Evolutionary conservation across 495 filamentous ascomycete species (phyloP), one percentile per base, ranked within the genome.

Genomic region (Trichoderma asperelloides): DNA sequence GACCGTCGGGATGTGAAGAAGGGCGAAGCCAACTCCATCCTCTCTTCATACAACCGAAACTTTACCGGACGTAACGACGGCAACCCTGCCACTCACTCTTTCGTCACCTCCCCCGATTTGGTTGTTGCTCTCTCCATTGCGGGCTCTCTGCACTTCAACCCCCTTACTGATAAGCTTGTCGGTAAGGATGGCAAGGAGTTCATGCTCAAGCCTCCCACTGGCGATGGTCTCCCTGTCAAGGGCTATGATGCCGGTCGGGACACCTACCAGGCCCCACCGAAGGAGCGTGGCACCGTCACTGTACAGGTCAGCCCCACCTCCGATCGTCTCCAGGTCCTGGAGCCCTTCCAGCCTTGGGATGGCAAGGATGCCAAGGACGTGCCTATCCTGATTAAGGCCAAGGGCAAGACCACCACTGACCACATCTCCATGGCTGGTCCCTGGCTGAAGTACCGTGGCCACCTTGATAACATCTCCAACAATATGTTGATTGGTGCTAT

Each of bases 401-500:
- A 96, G 82, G 95, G 95, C 78, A 98, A 98, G 89, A 98, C 96
- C 69, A 98, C 95, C 68, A 98, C 95, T 70, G 95, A 98, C 74
- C 96, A 98, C 84, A 98, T 98, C 81, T 98, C 96, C 68, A 98
- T 94, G 91, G 95, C 95, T 75, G 95, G 95, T 70, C 95, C 95
- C 62, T 98, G 95, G 95, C 86, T 98, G 79, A 98, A 98, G 86
- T 98, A 98, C 87, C 92, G 96, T 86, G 95, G 95, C 63, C 95
- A 98, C 78, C 86, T 98, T 76, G 96, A 98, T 86, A 98, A 98
- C 86, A 98, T 98, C 84, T 98, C 96, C 75, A 98, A 98, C 88
- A 98, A 98, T 87, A 97, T 98, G 93, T 81, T 98, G 79, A 98
- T 98, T 74, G 96, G 96, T 82, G 95, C 95, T 70, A 90, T 92